These are phyloP conservation scores for Madurella mycetomatis DNA, from an alignment of 2,329 filamentous ascomycete genomes.

Conservation along the genomic window DNA sequence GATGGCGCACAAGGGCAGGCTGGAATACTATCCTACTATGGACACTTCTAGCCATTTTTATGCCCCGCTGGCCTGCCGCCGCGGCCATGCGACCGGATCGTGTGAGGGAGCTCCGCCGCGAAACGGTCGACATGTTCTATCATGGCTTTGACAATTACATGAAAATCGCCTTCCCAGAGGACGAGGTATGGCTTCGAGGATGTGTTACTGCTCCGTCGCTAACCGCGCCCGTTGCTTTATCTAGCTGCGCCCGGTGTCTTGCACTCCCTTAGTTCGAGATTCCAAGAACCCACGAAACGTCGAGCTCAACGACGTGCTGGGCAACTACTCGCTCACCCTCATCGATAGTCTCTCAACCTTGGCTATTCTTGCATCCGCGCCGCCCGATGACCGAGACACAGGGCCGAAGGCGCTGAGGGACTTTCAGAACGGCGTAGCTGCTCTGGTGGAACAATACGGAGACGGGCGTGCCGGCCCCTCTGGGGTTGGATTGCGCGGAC, in stretches of 20 bases:
- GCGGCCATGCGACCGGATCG: constrained; percentile 52
- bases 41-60: constrained; percentile 27
- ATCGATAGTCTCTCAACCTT: constrained; percentile 94
- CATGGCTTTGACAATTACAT: constrained; percentile 97
- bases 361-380: constrained; percentile 80
- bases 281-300: constrained; percentile 72
- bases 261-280: constrained; percentile 79
- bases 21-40: constrained; percentile 21
- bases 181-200: constrained; percentile 57
- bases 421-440: constrained; percentile 76
- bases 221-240: constrained; percentile 12
- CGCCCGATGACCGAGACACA: constrained; percentile 48
- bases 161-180: constrained; percentile 88
- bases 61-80: constrained; percentile 40
- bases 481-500: constrained; percentile 66
- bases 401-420: constrained; percentile 60
- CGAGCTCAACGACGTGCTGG: constrained; percentile 89
- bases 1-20: not conserved
- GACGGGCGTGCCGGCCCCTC: constrained; percentile 68
- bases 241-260: constrained; percentile 79
- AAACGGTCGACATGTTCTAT: constrained; percentile 80
- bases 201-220: not conserved
- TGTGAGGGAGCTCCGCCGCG: constrained; percentile 52
- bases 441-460: constrained; percentile 78
- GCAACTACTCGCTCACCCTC: constrained; percentile 93